Evolutionary conservation across 2,329 filamentous ascomycete genomes (phyloP).

Genomic region (Ophiostoma ulmi): DNA sequence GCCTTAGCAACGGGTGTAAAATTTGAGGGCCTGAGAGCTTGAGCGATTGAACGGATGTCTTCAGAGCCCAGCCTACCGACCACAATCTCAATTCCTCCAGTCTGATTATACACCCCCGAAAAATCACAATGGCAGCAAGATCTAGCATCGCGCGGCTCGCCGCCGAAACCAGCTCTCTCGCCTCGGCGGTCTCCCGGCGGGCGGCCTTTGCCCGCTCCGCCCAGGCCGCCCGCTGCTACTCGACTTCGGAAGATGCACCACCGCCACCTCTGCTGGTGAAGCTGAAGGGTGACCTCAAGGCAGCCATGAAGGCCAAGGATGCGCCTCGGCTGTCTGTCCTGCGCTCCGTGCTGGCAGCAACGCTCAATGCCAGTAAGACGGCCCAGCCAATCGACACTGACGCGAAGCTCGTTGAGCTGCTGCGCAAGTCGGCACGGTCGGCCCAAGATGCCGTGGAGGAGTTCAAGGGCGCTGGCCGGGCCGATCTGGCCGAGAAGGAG

Average conservation of each 20-base stretch:
- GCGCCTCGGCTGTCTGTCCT: slow-evolving; percentile 61
- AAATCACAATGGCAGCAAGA: slow-evolving; percentile 17
- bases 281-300: slow-evolving; percentile 58
- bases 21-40: background rate
- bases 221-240: slow-evolving; percentile 28
- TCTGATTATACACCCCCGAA: background rate
- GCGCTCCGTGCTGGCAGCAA: slow-evolving; percentile 61
- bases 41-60: background rate
- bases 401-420: slow-evolving; percentile 60
- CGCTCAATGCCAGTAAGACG: slow-evolving; percentile 72
- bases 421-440: slow-evolving; percentile 58
- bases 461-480: slow-evolving; percentile 57
- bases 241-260: slow-evolving; percentile 36
- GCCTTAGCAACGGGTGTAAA: slow-evolving; percentile 8
- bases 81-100: background rate
- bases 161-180: slow-evolving; percentile 7
- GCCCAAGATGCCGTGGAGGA: slow-evolving; percentile 57
- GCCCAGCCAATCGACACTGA: slow-evolving; percentile 64
- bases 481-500: slow-evolving; percentile 68
- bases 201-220: background rate
- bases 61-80: background rate
- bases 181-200: background rate
- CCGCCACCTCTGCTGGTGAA: slow-evolving; percentile 47
- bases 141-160: slow-evolving; percentile 8
- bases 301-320: slow-evolving; percentile 62